Percentiles rank a stretch among this genome's conserved stretches.
These are phyloP conservation scores for Kazachstania kunashirensis DNA, from an alignment of 805 yeast genomes.

Conservation along the genomic window DNA sequence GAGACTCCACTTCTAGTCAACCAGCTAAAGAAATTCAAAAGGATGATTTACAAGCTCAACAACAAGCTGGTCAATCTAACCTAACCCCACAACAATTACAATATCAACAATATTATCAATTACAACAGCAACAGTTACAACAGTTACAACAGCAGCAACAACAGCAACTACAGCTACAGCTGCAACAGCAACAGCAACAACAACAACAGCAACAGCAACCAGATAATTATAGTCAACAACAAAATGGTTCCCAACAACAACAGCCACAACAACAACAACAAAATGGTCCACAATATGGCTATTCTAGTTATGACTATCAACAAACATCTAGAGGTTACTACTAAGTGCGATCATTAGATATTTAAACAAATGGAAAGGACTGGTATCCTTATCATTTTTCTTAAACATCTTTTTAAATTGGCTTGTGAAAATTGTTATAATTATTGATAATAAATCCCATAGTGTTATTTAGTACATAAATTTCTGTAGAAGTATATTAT, in stretches of 20 bases:
- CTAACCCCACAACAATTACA: conserved; percentile 16
- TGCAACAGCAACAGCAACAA: conserved; percentile 23
- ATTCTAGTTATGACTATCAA: conserved; percentile 27
- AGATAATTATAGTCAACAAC: conserved; percentile 18
- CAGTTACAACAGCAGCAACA: conserved; percentile 25
- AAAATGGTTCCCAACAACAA: conserved; percentile 22
- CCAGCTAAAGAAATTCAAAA: conserved; percentile 15
- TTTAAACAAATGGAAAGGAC: no score
- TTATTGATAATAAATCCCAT: no score
- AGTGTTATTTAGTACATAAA: no score
- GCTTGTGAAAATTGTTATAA: no score
- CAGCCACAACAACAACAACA: conserved; percentile 22
- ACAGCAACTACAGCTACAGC: conserved; percentile 7
- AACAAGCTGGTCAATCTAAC: conserved; percentile 5
- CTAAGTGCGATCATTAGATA: no score
- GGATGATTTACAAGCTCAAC: conserved; percentile 6
- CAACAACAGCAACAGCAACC: conserved; percentile 22
- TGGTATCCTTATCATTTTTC: no score
- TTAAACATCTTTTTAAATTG: no score
- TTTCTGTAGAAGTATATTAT: no score
- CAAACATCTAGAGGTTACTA: conserved; percentile 29
- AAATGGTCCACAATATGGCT: conserved; percentile 22
- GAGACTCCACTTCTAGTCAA: conserved; percentile 12
- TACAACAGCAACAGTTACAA: conserved; percentile 28
- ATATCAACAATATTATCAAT: conserved; percentile 23